phyloP scores from a whole-genome alignment of 345 rosid species.

The Garcia nutans region DNA sequence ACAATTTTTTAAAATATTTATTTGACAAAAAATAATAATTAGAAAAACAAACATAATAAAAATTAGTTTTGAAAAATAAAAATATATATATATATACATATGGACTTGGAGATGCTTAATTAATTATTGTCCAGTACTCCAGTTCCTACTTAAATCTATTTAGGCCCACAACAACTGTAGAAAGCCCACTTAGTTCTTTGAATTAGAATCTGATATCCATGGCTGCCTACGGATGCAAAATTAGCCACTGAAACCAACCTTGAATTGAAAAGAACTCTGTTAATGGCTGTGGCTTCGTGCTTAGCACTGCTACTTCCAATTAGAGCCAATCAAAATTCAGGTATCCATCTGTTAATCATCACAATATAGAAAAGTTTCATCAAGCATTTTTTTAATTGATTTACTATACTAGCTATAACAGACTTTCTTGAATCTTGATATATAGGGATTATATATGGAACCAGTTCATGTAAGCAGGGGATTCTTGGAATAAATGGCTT shows the following conservation, averaged over 20 bases:
- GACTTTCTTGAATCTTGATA: not conserved
- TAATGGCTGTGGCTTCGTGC: constrained; percentile 33
- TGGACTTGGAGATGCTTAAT: not conserved
- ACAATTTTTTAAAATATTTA: no score
- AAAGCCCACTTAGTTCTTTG: not conserved
- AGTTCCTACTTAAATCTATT: no score
- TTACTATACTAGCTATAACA: no score
- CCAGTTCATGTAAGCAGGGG: constrained; percentile 8
- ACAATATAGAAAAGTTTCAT: not conserved
- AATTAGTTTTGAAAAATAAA: no score
- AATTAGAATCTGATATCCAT: not conserved
- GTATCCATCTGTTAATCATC: constrained; percentile 7
- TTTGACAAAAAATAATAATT: no score
- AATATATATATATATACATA: not conserved
- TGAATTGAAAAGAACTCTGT: not conserved
- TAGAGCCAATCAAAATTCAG: constrained; percentile 17
- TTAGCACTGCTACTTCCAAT: constrained; percentile 9
- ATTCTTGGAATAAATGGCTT: constrained; percentile 10
- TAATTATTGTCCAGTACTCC: no score
- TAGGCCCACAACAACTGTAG: no score
- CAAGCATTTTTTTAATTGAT: not conserved
- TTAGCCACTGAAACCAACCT: not conserved
- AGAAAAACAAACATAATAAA: no score
- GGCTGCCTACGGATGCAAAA: not conserved
- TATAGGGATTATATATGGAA: constrained; percentile 15